Percentiles rank a stretch among this genome's conserved stretches.
phyloP scores from a whole-genome alignment of 2,329 filamentous ascomycete species.

The Ramichloridium luteum region DNA sequence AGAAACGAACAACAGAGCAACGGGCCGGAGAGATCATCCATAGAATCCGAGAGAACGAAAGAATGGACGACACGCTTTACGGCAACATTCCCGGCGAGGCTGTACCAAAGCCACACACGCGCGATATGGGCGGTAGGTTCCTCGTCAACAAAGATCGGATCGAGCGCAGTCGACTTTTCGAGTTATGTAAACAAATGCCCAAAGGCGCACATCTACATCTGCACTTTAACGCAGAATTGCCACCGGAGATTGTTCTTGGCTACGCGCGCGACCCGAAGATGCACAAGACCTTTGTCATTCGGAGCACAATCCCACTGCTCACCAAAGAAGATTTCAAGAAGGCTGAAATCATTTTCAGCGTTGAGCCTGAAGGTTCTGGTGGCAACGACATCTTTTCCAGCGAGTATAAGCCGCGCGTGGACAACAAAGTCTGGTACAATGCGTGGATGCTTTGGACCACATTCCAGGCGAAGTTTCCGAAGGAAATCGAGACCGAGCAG shows the following conservation, averaged over 20 bases:
- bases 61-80: conserved; percentile 26
- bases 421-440: conserved; percentile 5
- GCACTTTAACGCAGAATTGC: conserved; percentile 65
- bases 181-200: conserved; percentile 47
- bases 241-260: conserved; percentile 48
- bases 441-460: conserved; percentile 37
- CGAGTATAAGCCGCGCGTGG: conserved; percentile 30
- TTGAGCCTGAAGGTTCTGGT: conserved; percentile 26
- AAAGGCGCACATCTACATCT: conserved; percentile 64
- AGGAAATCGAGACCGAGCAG: conserved; percentile 10
- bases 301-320: conserved; percentile 43
- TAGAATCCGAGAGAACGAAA: conserved; percentile 32
- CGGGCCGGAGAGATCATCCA: conserved; percentile 26
- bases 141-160: conserved; percentile 34
- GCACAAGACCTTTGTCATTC: conserved; percentile 54
- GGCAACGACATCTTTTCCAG: conserved; percentile 36
- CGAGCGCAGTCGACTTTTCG: conserved; percentile 44
- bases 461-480: conserved; percentile 33
- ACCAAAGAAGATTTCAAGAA: conserved; percentile 32
- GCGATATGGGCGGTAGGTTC: conserved; percentile 38
- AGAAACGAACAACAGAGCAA: conserved; percentile 20
- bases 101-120: conserved; percentile 26
- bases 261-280: conserved; percentile 34
- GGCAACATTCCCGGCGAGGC: conserved; percentile 33
- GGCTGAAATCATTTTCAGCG: conserved; percentile 52